phyloP scores from a whole-genome alignment of 2,329 filamentous ascomycete species.

The Periconia digitata region DNA sequence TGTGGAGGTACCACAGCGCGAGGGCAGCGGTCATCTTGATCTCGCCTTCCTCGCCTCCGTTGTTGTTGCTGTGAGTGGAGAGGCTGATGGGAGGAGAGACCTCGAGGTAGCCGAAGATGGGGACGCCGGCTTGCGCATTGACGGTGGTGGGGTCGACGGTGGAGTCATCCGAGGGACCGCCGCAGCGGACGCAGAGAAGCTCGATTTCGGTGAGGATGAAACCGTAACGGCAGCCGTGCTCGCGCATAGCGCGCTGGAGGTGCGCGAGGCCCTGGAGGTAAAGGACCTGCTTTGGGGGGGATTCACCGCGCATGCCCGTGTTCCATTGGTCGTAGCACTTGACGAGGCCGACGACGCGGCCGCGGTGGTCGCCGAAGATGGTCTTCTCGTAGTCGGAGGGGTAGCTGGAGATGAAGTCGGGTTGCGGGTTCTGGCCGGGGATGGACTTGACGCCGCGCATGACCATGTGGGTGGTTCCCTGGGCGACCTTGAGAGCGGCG shows the following conservation, averaged over 20 bases:
- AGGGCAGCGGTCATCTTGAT: slow-evolving; percentile 68
- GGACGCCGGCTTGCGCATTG: slow-evolving; percentile 56
- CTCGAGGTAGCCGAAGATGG: slow-evolving; percentile 88
- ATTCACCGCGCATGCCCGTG: slow-evolving; percentile 86
- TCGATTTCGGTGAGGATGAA: slow-evolving; percentile 98
- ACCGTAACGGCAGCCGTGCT: slow-evolving; percentile 88
- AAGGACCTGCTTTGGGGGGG: slow-evolving; percentile 80
- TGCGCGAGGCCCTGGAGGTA: slow-evolving; percentile 86
- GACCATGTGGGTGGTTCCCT: slow-evolving; percentile 63
- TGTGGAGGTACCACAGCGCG: slow-evolving; percentile 77
- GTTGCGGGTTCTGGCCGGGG: slow-evolving; percentile 56
- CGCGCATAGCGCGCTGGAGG: slow-evolving; percentile 88
- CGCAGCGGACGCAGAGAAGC: slow-evolving; percentile 84
- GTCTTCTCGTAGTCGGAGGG: slow-evolving; percentile 55
- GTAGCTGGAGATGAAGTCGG: slow-evolving; percentile 67
- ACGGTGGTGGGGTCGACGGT: slow-evolving; percentile 39
- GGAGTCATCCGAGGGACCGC: slow-evolving; percentile 47
- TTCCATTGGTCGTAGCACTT: slow-evolving; percentile 95
- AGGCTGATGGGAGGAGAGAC: slow-evolving; percentile 62
- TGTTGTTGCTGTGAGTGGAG: slow-evolving; percentile 44
- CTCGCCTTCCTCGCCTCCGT: slow-evolving; percentile 15
- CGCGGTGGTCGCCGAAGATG: slow-evolving; percentile 51
- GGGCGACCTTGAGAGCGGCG: slow-evolving; percentile 75
- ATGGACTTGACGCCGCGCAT: slow-evolving; percentile 46
- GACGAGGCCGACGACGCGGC: slow-evolving; percentile 78